Base-by-base conservation (phyloP, 1,139 yeast species). In the Blastobotrys malaysiensis region DNA sequence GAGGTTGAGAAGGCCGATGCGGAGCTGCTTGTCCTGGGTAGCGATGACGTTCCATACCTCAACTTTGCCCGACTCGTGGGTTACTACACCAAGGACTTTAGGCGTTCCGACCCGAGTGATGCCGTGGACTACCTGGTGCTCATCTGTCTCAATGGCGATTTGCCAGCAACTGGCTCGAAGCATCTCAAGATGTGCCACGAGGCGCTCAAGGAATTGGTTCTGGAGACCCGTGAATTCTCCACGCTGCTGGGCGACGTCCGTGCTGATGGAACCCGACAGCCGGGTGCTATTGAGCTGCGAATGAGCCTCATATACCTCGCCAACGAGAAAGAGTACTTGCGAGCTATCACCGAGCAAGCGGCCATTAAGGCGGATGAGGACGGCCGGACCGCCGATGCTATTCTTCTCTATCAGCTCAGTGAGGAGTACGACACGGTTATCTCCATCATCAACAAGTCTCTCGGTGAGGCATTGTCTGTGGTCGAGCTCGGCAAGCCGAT, bases 361-460 rank as follows among this genome's bases (percentile, higher is more conserved):
- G 98, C 98, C 1, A 77, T 79, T 52, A 83, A 82, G 62, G 96
- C 98, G 27, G 95, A 88, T 65, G 95, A 89, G 62, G 98, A 90
- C 67, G 98, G 98, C 2, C 79, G 97, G 64, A 78, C 84, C 4
- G 82, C 87, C 58, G 98, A 95, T 67, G 89, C 98, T 9, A 80
- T 95, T 55, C 74, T 88, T 54, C 76, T 93, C 55, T 93, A 88
- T 67, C 97, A 91, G 72, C 78, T 91, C 59, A 82, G 96, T 53
- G 95, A 88, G 70, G 96, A 91, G 64, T 87, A 86, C 69, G 88
- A 88, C 66, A 84, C 88, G 26, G 98, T 89, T n/a, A 80, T 91
- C 13, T 70, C 79, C 0, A 79, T 89, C 57, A 81, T 91, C 58
- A 91, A 89, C 72, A 81, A 82, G 64, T 73, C 89, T 31, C 75